phyloP scores from a whole-genome alignment of 768 basidiomycete species.

The Calocera cornea region DNA sequence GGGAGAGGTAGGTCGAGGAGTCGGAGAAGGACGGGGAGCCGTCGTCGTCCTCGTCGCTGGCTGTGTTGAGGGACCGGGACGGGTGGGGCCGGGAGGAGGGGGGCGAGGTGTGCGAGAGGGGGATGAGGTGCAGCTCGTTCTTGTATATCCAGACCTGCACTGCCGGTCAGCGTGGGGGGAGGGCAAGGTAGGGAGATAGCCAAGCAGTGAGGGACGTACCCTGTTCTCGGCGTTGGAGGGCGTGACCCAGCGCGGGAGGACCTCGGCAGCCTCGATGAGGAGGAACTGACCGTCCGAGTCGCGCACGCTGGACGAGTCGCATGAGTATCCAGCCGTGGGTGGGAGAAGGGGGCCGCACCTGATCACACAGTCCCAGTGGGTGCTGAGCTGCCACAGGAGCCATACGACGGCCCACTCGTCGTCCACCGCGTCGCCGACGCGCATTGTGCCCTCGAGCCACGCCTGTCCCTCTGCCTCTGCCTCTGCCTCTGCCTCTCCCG shows the following conservation, averaged over 20 bases:
- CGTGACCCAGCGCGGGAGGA: constrained; percentile 77
- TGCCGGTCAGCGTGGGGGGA: constrained; percentile 18
- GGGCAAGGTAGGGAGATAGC: constrained; percentile 11
- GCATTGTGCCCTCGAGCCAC: constrained; percentile 67
- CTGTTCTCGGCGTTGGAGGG: constrained; percentile 87
- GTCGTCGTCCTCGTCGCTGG: constrained; percentile 43
- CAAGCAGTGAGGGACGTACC: constrained; percentile 38
- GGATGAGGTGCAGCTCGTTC: constrained; percentile 74
- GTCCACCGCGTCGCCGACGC: constrained; percentile 92
- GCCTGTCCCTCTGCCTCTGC: constrained; percentile 24
- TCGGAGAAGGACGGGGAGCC: no score
- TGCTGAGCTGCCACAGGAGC: constrained; percentile 64
- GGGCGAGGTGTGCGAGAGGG: constrained; percentile 59
- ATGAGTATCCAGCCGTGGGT: no score
- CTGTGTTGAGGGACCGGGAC: constrained; percentile 37
- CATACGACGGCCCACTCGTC: constrained; percentile 96
- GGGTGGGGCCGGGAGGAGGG: constrained; percentile 37
- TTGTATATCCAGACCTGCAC: constrained; percentile 78
- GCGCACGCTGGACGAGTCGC: constrained; percentile 55
- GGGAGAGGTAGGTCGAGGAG: constrained; percentile 39
- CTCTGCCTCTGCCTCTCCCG: not conserved
- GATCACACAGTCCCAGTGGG: constrained; percentile 65
- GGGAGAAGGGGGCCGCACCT: constrained; percentile 36
- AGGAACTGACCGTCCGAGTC: constrained; percentile 95
- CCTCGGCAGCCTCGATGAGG: constrained; percentile 89